Evolutionary conservation across 306 rosid species (phyloP).

Genomic region (Sesbania bispinosa): DNA sequence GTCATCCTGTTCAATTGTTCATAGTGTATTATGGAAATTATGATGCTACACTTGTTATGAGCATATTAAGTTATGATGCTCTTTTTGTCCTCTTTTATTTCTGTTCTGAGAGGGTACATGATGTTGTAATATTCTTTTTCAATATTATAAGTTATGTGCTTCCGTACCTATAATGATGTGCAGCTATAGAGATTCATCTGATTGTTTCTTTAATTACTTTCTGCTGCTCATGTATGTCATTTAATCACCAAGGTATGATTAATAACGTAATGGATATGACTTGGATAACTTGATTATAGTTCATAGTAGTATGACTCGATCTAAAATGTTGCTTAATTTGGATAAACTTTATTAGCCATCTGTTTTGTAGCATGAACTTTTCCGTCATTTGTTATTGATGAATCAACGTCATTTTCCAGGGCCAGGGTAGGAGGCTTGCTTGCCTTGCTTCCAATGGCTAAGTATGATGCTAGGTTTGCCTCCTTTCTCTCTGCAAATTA

Average conservation of each 20-base stretch:
- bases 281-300: no score
- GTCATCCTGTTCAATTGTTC: neutral
- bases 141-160: neutral
- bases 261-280: neutral
- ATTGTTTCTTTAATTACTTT: constrained; percentile 17
- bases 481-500: constrained; percentile 36
- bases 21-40: constrained; percentile 21
- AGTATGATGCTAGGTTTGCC: constrained; percentile 44
- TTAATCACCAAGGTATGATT: neutral
- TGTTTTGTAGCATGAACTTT: neutral
- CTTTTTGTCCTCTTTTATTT: neutral
- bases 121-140: neutral
- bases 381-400: constrained; percentile 32
- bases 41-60: constrained; percentile 23
- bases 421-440: constrained; percentile 48
- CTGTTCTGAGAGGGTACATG: neutral
- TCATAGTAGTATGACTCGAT: no score
- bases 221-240: neutral
- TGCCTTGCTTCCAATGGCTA: constrained; percentile 56
- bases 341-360: neutral
- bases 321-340: no score
- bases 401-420: constrained; percentile 48
- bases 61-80: neutral
- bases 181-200: neutral
- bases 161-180: neutral